Evolutionary conservation across 495 filamentous ascomycete genomes (phyloP).

Genomic region (Aspergillus asperescens): DNA sequence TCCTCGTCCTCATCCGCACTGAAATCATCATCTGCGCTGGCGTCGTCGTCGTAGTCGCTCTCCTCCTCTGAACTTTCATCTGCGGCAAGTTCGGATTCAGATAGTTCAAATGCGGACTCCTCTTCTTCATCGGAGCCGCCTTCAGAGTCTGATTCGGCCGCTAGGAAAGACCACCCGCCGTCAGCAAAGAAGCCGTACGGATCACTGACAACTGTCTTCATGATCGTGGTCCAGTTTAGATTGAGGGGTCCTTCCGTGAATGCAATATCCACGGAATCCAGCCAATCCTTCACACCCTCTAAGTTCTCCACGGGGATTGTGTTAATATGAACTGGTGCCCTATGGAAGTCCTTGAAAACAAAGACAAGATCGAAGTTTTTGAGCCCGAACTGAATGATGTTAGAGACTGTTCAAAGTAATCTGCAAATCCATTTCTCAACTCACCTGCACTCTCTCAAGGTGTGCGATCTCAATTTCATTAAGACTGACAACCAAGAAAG

Average conservation of each 20-base stretch:
- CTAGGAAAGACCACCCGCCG: conserved; percentile 92
- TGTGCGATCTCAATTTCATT: conserved; percentile 96
- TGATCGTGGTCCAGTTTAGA: conserved; percentile 97
- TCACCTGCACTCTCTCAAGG: conserved; percentile 84
- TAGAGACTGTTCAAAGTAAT: conserved; percentile 9
- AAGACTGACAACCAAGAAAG: conserved; percentile 89
- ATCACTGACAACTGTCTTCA: conserved; percentile 95
- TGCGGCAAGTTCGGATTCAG: conserved; percentile 73
- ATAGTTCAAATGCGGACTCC: conserved; percentile 87
- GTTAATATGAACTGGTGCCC: conserved; percentile 86
- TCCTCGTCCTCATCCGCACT: conserved; percentile 62
- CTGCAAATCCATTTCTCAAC: not conserved
- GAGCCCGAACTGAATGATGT: conserved; percentile 66
- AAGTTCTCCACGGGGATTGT: conserved; percentile 95
- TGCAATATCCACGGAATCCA: conserved; percentile 89
- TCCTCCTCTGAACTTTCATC: conserved; percentile 83
- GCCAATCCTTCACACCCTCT: conserved; percentile 95
- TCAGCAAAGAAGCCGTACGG: conserved; percentile 92
- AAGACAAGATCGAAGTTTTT: conserved; percentile 99
- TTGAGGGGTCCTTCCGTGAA: conserved; percentile 95
- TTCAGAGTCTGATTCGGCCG: conserved; percentile 81
- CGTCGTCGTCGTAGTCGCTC: conserved; percentile 88
- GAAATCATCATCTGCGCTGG: conserved; percentile 71
- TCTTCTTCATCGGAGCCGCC: conserved; percentile 74
- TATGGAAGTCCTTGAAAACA: conserved; percentile 92